A percentile compares a stretch with the other conserved stretches of the same genome.
Conservation (phyloP, 768 basidiomycete species). For the Podaxis pistillaris region DNA sequence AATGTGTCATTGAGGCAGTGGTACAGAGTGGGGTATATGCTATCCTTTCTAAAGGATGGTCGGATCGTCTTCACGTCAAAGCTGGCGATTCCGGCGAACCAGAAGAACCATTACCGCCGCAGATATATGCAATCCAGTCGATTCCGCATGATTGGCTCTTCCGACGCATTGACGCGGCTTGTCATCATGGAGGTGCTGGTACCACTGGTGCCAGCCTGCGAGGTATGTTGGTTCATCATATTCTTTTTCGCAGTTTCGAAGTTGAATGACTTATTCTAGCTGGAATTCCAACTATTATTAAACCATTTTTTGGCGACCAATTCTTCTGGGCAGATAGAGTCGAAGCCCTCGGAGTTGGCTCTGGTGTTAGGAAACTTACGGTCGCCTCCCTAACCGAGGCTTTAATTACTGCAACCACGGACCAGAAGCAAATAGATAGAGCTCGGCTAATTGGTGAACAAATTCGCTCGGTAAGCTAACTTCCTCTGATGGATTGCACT, state of each 20-base stretch:
- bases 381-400: constrained; percentile 78
- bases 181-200: constrained; percentile 97
- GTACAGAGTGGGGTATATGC: constrained; percentile 84
- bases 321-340: constrained; percentile 98
- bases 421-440: constrained; percentile 83
- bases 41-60: constrained; percentile 98
- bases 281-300: constrained; percentile 93
- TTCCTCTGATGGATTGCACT: background rate
- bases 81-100: constrained; percentile 54
- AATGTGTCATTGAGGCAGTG: constrained; percentile 86
- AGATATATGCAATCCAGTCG: constrained; percentile 83
- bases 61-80: constrained; percentile 80
- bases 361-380: constrained; percentile 84
- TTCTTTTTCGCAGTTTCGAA: background rate
- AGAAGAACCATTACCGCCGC: constrained; percentile 69
- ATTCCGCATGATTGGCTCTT: constrained; percentile 98
- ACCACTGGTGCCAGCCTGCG: constrained; percentile 93
- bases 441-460: constrained; percentile 84
- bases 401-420: constrained; percentile 77
- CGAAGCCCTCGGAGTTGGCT: constrained; percentile 92
- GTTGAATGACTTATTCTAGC: constrained; percentile 40
- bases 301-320: constrained; percentile 98
- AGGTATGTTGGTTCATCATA: constrained; percentile 45
- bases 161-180: constrained; percentile 89
- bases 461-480: constrained; percentile 67